These are phyloP conservation scores for Fusarium phyllophilum DNA, from an alignment of 2,329 filamentous ascomycete species.

Conservation along the genomic window DNA sequence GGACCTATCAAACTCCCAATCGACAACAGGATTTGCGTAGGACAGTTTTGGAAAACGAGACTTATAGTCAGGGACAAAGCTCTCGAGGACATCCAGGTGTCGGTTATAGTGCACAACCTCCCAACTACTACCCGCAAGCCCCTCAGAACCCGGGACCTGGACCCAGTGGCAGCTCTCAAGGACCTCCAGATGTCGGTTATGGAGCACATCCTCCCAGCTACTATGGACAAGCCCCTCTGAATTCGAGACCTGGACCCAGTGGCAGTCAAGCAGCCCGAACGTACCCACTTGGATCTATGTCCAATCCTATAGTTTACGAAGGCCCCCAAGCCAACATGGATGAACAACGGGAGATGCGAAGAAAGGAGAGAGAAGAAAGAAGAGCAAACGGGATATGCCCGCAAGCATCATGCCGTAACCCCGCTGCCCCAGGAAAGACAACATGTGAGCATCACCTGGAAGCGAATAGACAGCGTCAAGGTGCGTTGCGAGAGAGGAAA, in stretches of 20 bases:
- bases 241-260: not conserved
- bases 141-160: not conserved
- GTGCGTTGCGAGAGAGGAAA: not conserved
- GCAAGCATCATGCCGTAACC: rapidly evolving
- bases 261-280: not conserved
- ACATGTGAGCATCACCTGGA: not conserved
- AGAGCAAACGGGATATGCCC: rapidly evolving
- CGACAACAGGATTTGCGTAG: not conserved
- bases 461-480: too few relatives aligned
- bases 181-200: too few relatives aligned
- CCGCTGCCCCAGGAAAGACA: not conserved
- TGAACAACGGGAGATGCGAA: rapidly evolving
- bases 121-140: not conserved
- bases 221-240: too few relatives aligned
- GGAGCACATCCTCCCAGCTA: rapidly evolving
- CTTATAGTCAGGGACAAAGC: not conserved
- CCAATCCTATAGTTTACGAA: not conserved
- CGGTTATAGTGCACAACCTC: not conserved
- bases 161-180: not conserved
- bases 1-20: not conserved
- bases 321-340: too few relatives aligned
- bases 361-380: not conserved
- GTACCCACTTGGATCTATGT: not conserved
- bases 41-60: rapidly evolving
- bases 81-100: not conserved